Evolutionary conservation across 371 early-diverging fungal genomes (phyloP).

Genomic region (Mortierella sp.): DNA sequence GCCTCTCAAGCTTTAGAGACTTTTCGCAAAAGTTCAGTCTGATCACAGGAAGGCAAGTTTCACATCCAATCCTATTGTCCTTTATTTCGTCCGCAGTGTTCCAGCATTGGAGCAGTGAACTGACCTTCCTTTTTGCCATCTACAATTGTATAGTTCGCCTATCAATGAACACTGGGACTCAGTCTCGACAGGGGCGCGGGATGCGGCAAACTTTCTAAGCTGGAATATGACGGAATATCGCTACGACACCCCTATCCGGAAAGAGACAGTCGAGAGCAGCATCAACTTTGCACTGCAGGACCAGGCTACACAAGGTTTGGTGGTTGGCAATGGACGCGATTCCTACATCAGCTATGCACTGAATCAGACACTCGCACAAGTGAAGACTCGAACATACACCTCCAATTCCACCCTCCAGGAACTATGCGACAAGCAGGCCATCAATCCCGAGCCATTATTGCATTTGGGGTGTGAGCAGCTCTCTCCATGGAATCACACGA

Average conservation of each 20-base stretch:
- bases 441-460: no score
- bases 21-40: constrained; percentile 12
- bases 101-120: no score
- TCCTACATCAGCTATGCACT: constrained; percentile 26
- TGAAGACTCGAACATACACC: not conserved
- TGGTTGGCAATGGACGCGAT: constrained; percentile 22
- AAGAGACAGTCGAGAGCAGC: constrained; percentile 9
- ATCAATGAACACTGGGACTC: constrained; percentile 34
- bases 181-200: constrained; percentile 37
- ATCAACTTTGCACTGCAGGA: constrained; percentile 28
- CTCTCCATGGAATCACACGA: constrained; percentile 41
- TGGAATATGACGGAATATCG: constrained; percentile 48
- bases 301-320: constrained; percentile 16
- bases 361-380: constrained; percentile 8
- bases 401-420: constrained; percentile 13
- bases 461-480: constrained; percentile 1
- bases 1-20: not conserved
- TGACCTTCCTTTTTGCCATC: no score
- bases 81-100: no score
- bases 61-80: no score
- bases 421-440: constrained; percentile 10
- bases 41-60: constrained; percentile 46
- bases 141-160: constrained; percentile 13
- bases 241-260: constrained; percentile 26
- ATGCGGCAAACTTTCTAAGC: constrained; percentile 33